Conservation (phyloP, 2,329 filamentous ascomycete genomes). For the Nigrospora sphaerica region DNA sequence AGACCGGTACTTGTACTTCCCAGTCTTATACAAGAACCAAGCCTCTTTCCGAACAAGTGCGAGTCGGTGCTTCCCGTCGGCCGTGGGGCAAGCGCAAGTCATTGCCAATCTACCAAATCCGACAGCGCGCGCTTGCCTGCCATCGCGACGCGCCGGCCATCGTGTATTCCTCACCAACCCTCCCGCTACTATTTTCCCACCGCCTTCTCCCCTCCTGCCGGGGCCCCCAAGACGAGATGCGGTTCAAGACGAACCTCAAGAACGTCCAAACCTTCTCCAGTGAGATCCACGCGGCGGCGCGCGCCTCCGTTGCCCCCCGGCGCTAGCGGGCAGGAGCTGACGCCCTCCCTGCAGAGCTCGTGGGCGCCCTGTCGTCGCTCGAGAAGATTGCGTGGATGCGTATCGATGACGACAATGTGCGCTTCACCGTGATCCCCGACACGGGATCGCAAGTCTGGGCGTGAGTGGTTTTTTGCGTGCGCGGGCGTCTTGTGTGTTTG, state of each 20-base stretch:
- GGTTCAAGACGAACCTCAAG: slow-evolving; percentile 59
- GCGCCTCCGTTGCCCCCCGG: not conserved
- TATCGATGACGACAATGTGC: slow-evolving; percentile 77
- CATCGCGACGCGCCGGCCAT: too few relatives aligned
- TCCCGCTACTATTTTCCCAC: not conserved
- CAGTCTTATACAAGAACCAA: too few relatives aligned
- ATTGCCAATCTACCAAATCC: too few relatives aligned
- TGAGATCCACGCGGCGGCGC: slow-evolving; percentile 24
- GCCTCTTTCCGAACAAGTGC: too few relatives aligned
- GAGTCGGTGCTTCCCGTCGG: too few relatives aligned
- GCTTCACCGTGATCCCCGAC: slow-evolving; percentile 93
- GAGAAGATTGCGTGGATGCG: slow-evolving; percentile 88
- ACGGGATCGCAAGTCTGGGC: slow-evolving; percentile 96
- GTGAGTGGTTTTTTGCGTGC: slow-evolving; percentile 39
- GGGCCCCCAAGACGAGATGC: slow-evolving; percentile 37
- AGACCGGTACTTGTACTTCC: too few relatives aligned
- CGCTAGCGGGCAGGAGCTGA: not conserved
- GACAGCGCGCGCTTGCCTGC: too few relatives aligned
- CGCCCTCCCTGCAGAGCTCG: slow-evolving; percentile 43
- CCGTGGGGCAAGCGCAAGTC: too few relatives aligned
- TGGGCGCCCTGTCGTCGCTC: slow-evolving; percentile 55
- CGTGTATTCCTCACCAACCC: not conserved
- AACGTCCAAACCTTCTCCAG: slow-evolving; percentile 62
- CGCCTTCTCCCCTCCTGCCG: slow-evolving; percentile 6
- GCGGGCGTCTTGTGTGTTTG: slow-evolving; percentile 10